Evolutionary conservation across 2,329 filamentous ascomycete species (phyloP), one percentile per base, ranked within the genome.

Genomic region (Colletotrichum sp.): DNA sequence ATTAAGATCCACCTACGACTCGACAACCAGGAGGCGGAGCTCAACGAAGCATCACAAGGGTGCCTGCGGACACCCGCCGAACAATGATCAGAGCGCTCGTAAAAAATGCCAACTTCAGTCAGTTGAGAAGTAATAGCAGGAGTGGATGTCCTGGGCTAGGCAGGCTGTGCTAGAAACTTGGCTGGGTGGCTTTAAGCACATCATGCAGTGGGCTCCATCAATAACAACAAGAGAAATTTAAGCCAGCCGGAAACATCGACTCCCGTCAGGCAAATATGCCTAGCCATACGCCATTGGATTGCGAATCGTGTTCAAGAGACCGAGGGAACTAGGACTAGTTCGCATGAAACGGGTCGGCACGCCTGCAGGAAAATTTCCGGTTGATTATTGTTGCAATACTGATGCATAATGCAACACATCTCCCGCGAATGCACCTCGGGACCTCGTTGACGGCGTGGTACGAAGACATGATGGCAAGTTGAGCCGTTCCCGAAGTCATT

Each of bases 291-390:
- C 8, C 36, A 39, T 39, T 39, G 36, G 1, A 19, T 39, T 39
- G 16, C 15, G 36, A 19, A 19, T 19, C 16, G 2, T 11, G 19
- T 49, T 49, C 9, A n/a, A 49, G 39, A 0, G 19, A 49, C n/a
- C 1, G 39, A n/a, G 0, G 19, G 6, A 0, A n/a, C 19, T 49
- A 0, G 19, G 19, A 49, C 1, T 49, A 0, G 9, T n/a, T 49
- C 19, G 9, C 19, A 49, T n/a, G 39, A 2, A 2, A 3, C 39
- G 39, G 39, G 39, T 49, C 39, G 39, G 39, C 9, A 49, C 39
- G 19, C 39, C 19, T n/a, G 39, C 19, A 1, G 2, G 19, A n/a
- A n/a, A n/a, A 0, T 49, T 49, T 49, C 39, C 9, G 19, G 39
- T 49, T 49, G 19, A 12, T 5, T 49, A 12, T 49, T 49, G 39